Evolutionary conservation across 1,284 basidiomycete species (phyloP).

Genomic region (Salmacisia buchloeana): DNA sequence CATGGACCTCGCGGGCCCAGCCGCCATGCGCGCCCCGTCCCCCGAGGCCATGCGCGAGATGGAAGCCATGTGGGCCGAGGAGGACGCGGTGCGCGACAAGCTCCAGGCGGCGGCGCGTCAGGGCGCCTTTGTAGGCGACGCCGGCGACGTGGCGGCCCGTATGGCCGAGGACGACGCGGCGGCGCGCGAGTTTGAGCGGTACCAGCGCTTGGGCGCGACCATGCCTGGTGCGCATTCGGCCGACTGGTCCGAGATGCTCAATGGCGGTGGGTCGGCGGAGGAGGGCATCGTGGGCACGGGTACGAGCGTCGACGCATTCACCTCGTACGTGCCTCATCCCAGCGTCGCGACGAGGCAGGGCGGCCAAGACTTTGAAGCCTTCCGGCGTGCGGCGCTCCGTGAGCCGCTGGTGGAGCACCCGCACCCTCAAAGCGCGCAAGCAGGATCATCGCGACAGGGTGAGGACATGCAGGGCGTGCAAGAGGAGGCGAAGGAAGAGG

Average conservation of each 20-base stretch:
- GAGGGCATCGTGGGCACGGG: not conserved
- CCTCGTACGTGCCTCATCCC: not conserved
- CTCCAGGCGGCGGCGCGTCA: conserved; percentile 19
- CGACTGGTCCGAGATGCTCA: not conserved
- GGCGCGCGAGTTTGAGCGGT: conserved; percentile 36
- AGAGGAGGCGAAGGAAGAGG: conserved; percentile 24
- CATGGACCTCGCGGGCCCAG: not conserved
- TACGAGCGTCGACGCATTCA: not conserved
- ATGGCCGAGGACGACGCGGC: conserved; percentile 44
- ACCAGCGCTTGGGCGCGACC: conserved; percentile 31
- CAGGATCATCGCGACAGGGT: no score
- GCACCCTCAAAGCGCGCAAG: not conserved
- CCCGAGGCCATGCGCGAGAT: not conserved
- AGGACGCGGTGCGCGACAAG: conserved; percentile 32
- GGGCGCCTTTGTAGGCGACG: conserved; percentile 39
- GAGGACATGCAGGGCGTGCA: conserved; percentile 4
- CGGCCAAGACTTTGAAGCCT: not conserved
- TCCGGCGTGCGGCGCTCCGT: not conserved
- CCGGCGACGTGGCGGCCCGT: conserved; percentile 35
- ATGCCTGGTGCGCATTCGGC: conserved; percentile 23
- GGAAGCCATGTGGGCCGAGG: conserved; percentile 45
- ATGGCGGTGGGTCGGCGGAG: not conserved
- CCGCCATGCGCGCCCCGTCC: not conserved
- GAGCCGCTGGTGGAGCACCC: not conserved
- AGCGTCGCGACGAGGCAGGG: not conserved